phyloP scores from a whole-genome alignment of 2,329 filamentous ascomycete genomes.

The Penicillium sp. region DNA sequence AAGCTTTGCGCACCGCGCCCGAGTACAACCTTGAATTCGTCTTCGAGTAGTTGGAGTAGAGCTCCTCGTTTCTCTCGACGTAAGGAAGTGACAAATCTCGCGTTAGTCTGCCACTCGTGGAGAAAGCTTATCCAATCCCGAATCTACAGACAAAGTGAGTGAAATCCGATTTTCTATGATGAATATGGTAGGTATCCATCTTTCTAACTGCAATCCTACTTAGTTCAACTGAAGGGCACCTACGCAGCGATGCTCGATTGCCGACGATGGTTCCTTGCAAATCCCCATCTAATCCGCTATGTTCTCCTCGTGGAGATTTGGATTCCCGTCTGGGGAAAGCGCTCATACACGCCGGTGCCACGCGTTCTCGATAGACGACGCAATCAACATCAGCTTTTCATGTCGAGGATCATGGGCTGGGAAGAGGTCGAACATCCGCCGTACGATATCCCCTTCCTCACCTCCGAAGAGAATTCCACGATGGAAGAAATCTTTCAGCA shows the following conservation, averaged over 20 bases:
- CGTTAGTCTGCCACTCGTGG: conserved; percentile 65
- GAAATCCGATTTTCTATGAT: no score
- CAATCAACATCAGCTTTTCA: neutral
- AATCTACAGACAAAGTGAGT: conserved; percentile 68
- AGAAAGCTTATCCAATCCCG: conserved; percentile 70
- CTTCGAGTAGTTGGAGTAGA: conserved; percentile 65
- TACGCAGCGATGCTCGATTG: conserved; percentile 65
- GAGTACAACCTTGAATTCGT: conserved; percentile 44
- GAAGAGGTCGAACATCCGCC: conserved; percentile 17
- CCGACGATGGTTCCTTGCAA: conserved; percentile 62
- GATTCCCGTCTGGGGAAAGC: conserved; percentile 72
- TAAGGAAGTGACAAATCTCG: conserved; percentile 68
- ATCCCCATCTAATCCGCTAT: conserved; percentile 64
- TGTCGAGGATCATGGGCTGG: conserved; percentile 23
- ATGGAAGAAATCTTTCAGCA: conserved; percentile 72
- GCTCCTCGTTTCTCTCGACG: conserved; percentile 69
- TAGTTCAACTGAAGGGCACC: conserved; percentile 74
- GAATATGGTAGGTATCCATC: no score
- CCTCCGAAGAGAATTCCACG: conserved; percentile 65
- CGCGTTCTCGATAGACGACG: conserved; percentile 15
- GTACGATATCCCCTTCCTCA: conserved; percentile 36
- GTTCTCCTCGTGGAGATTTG: conserved; percentile 76
- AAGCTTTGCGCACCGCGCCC: neutral
- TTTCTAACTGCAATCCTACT: no score
- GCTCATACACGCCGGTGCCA: conserved; percentile 54